phyloP scores from a whole-genome alignment of 441 rosid species.

The Adansonia grandidieri region DNA sequence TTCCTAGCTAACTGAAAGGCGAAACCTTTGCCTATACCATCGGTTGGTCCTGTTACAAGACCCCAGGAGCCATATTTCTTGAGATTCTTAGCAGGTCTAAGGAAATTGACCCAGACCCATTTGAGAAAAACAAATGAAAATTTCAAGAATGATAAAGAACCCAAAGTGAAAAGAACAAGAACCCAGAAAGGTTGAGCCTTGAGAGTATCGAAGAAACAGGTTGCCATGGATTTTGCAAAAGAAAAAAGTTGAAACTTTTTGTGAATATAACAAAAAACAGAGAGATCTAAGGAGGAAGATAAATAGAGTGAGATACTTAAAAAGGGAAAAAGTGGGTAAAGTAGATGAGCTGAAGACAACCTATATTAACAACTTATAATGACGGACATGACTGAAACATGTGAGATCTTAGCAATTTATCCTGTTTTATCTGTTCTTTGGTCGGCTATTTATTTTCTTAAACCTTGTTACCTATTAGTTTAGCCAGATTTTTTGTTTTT shows the following conservation, averaged over 20 bases:
- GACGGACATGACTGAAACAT: neutral
- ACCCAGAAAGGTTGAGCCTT: no score
- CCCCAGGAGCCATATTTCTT: constrained; percentile 94
- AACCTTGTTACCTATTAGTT: no score
- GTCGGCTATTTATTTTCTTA: no score
- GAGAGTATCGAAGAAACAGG: no score
- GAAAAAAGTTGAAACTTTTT: neutral
- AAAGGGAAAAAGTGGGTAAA: constrained; percentile 19
- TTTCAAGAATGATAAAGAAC: constrained; percentile 60
- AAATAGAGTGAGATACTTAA: neutral
- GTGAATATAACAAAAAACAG: neutral
- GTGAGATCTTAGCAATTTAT: neutral
- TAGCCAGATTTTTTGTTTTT: no score
- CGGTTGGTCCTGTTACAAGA: constrained; percentile 81
- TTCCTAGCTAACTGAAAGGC: constrained; percentile 76
- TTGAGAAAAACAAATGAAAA: constrained; percentile 44
- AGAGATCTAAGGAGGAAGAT: constrained; percentile 17
- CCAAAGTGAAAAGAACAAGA: constrained; percentile 48
- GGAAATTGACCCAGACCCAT: constrained; percentile 80
- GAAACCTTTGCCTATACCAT: constrained; percentile 87
- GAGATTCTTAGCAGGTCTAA: constrained; percentile 77
- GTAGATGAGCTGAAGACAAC: constrained; percentile 68
- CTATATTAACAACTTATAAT: neutral
- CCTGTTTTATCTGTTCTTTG: neutral
- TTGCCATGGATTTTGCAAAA: no score